Base-by-base conservation (phyloP, 1,139 yeast genomes). In the Candida tetrigidarum region DNA sequence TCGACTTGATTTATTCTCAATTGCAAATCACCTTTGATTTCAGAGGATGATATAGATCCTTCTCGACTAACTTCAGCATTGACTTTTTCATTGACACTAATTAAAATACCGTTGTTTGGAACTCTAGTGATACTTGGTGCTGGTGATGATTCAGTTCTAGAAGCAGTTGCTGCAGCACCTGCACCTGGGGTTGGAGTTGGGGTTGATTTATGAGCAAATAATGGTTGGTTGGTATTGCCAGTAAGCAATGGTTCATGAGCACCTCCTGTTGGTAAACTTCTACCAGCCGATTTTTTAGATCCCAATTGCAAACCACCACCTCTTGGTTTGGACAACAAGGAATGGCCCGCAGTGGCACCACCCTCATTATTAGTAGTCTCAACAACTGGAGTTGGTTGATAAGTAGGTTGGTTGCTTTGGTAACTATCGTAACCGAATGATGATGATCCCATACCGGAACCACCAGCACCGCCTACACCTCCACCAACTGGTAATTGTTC, bases 11-110 rank as follows among this genome's bases (percentile, higher is more conserved):
- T 91, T 55, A 93, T 84, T 65, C 97, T 84, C 62, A 93, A 75
- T 67, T 90, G 96, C 56, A 93, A 75, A 56, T 87, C 96, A 63
- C 99, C 99, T 67, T 90, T 90, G 49, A 91, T 79, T 62, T 92
- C 97, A 39, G 91, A 81, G 23, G 82, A 73, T 44, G 78, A 64
- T 47, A 91, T 72, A 1, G 87, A 76, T 39, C 98, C 98, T 58
- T 92, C 97, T 60, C 98, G 85, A 20, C 86, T 73, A 50, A 92
- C 77, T 57, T 83, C 83, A 5, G 96, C 96, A 39, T 81, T 75
- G 48, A 91, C 74, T 55, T 85, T 84, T 67, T 93, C 99, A 58
- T 83, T 84, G 41, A 91, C 69, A 10, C 88, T 76, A 50, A 92
- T 76, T 64, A 90, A 79, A 45, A 92, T 84, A 54, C 97, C 97